Base-by-base conservation (phyloP, 371 early-diverging fungal genomes). In the Furculomyces boomerangus region DNA sequence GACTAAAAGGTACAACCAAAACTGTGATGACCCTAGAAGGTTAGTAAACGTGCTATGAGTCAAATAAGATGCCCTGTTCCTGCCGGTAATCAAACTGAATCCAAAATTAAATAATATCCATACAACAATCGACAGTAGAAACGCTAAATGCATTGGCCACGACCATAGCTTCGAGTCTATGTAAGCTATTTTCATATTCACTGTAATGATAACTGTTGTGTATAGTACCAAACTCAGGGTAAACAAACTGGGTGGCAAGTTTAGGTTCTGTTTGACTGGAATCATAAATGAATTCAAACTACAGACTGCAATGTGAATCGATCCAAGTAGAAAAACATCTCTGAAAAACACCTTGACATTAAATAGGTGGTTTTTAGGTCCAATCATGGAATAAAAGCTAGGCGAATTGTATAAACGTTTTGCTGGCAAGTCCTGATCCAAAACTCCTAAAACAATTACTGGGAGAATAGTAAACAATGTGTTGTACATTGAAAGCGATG, bases 401-500 rank as follows among this genome's bases (percentile, higher is more conserved):
- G 90, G 89, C 44, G 80, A 77, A 22, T 71, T 69, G 57, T 79
- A 61, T 30, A 89, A 62, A 37, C 77, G 79, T 40, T 76, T 64
- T 0, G 77, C 74, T 50, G 72, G 74, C 46, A 89, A 62, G 61
- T 82, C 83, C 61, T 86, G 84, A 63, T 90, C 90, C 60, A 88
- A 84, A 49, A 82, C 74, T 27, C 89, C 90, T 18, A 88, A 73
- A 5, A 84, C 73, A 32, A 89, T 66, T 1, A 86, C 84, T 0
- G 88, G 88, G 57, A 89, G 68, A 5, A 82, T 74, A 13, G 85
- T 80, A 60, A 88, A 90, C 40, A 81, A 54, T 29, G 84, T 79
- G 67, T 89, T 89, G 73, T 88, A 90, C 61, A 84, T 70, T 7
- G 83, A 73, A 29, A 82, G 71, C 0, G 84, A 81, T 80, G 83